Base-by-base conservation (phyloP, 768 basidiomycete species). In the Boletus tomentosulus region DNA sequence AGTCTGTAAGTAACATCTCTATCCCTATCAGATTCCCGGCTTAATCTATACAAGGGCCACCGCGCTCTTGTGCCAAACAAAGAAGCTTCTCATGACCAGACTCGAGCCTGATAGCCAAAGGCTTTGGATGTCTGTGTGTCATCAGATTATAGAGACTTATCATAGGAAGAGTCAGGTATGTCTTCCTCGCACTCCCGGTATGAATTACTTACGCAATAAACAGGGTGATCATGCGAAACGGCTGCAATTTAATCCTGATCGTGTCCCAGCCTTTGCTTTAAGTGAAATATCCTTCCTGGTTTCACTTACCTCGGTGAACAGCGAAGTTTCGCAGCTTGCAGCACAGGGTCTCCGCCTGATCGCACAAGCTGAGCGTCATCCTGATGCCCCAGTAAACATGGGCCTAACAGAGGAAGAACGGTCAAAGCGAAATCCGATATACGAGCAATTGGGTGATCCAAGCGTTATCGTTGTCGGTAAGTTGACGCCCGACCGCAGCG, bases 381-480 rank as follows among this genome's bases (percentile, higher is more conserved):
- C 82, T 4, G 76, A 76, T 49, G 80, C 81, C 5, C 82, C 85
- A 15, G 63, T 76, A 2, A 77, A 80, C 37, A 68, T 73, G 7
- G 73, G 74, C 8, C 63, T 82, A 19, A 78, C 73, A 8, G 82
- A 86, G 44, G 85, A 86, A 43, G 83, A 86, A 59, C 73, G 78
- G 24, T 81, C 83, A 13, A 85, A 84, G 56, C 79, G 89, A 24
- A 82, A 86, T 65, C 82, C 83, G 1, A 80, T 89, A 38, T 91
- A 89, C 55, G 88, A 90, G 53, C 84, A 87, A 59, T 70, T 92
- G 13, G 90, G 89, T 12, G 90, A 92, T 62, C 86, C 87, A 1
- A 81, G 81, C 49, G 76, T 86, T 3, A 70, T 84, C 43, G 73
- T 88, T 28, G 79, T 89, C 46, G 89, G 88, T 88, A 54, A 50